Evolutionary conservation across 2,329 filamentous ascomycete genomes (phyloP), one percentile per base, ranked within the genome.

Genomic region (Plenodomus lindquistii): DNA sequence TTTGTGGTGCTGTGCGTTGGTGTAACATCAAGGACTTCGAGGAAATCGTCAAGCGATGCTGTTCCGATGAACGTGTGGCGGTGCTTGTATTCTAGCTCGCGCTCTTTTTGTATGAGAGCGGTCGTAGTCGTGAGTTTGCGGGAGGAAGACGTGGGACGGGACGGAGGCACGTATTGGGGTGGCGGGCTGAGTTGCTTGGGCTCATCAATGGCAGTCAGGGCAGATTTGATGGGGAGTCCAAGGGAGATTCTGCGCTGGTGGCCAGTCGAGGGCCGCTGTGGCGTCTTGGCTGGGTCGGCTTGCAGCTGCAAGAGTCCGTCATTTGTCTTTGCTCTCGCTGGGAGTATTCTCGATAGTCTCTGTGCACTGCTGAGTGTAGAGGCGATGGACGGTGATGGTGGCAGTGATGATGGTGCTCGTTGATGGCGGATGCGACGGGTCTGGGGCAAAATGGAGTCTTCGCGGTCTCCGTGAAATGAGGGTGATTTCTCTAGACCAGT

Each of bases 11-110:
- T 62, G 36, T 57, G 49, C 2, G 51, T 36, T 2, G 58, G 36
- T 0, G 59, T 52, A 3, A 64, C 47, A 9, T 68, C 65, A 3
- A 70, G 60, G 4, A 57, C 40, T 11, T 63, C 56, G 17, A 70
- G 57, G 40, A 69, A 69, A 43, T 61, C 52, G 47, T 68, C 57
- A 0, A 70, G 54, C 0, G 65, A 70, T 4, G 63, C 63, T 2
- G 67, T 66, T 27, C 67, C 67, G 37, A 70, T 56, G 40, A 69
- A 70, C 8, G 60, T 69, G 52, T 70, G 66, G 22, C 66, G 66
- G 44, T 68, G 60, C 37, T 68, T 63, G 57, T 70, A 69, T 41
- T 67, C 61, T 2, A 67, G 54, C 16, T 68, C 66, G 7, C 55
- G 55, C 42, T 66, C 65, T 37, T 56, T 46, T 21, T 59, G 55